Evolutionary conservation across 2,329 filamentous ascomycete species (phyloP), one percentile per base, ranked within the genome.

Genomic region (Cyphellophora attinorum): DNA sequence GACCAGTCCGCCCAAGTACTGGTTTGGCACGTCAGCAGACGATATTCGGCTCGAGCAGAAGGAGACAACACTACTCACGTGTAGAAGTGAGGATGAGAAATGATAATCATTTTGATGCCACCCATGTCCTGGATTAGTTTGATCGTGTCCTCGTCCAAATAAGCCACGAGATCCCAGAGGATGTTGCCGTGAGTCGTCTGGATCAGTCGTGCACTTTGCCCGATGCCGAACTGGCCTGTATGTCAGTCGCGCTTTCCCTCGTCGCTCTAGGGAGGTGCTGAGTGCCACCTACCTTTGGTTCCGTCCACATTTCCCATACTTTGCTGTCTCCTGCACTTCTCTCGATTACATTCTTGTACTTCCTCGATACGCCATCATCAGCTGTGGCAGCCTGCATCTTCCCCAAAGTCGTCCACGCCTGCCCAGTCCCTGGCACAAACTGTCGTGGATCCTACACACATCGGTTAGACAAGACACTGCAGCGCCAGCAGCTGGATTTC

Each of bases 61-160:
- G 14, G 18, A 33, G 12, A 15, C n/a, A n/a, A n/a, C n/a, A n/a
- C n/a, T 14, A 37, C 41, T 37, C 28, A 46, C 44, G 76, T 77
- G 59, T 84, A 91, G 59, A 83, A 93, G 54, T 93, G 85, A 34
- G 85, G 85, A 57, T 93, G 82, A 8, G 72, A 78, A 42, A 88
- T 84, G 46, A 76, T 76, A 29, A 91, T 86, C 0, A 79, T 82
- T 19, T 63, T 62, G 10, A 93, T 51, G 0, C 81, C 81, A 28
- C 83, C 83, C 5, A 76, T 62, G 0, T 51, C 53, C 5, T 70
- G 64, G 47, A 89, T 74, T 37, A 57, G 54, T 1, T 27, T 51
- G 0, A 82, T 57, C 0, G 82, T 88, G 3, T 67, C 67, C 2
- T 68, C 58, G 52, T 88, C 80, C 3, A 91, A 60, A 44, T 76